Conservation (phyloP, 176 grass and related monocot species). For the Oryza brachyantha region DNA sequence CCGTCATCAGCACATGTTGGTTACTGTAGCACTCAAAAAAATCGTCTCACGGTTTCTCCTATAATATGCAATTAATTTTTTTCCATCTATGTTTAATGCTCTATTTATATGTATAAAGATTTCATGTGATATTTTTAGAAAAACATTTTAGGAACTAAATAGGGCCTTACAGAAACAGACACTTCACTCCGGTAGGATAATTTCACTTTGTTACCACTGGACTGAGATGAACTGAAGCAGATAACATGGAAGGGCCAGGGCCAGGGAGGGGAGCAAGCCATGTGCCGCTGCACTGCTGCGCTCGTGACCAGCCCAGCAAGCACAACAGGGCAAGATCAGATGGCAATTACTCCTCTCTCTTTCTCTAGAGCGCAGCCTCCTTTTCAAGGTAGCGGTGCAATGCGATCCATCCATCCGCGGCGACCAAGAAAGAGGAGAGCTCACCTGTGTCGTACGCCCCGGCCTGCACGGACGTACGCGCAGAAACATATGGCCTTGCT, state of each 20-base stretch:
- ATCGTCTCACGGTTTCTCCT: too few species aligned
- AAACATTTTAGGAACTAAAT: too few species aligned
- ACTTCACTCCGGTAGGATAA: too few species aligned
- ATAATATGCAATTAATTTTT: too few species aligned
- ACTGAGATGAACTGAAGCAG: not conserved
- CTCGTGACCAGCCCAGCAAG: conserved; percentile 7
- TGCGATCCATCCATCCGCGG: not conserved
- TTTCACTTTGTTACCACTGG: not conserved
- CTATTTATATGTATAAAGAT: too few species aligned
- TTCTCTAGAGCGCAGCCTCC: not conserved
- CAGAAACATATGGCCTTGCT: not conserved
- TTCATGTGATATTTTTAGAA: too few species aligned
- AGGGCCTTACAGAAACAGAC: not conserved
- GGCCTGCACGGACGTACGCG: not conserved
- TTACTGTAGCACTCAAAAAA: too few species aligned
- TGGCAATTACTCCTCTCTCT: conserved; percentile 21
- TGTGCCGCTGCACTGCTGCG: conserved; percentile 1
- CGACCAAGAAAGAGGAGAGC: not conserved
- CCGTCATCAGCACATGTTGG: too few species aligned
- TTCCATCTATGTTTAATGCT: too few species aligned
- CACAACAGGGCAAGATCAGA: not conserved
- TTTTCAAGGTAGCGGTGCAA: not conserved
- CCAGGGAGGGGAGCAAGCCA: not conserved
- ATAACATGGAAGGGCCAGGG: not conserved
- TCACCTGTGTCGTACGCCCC: not conserved